Conservation (phyloP, 2,329 filamentous ascomycete genomes). For the Trichoderma sp. region DNA sequence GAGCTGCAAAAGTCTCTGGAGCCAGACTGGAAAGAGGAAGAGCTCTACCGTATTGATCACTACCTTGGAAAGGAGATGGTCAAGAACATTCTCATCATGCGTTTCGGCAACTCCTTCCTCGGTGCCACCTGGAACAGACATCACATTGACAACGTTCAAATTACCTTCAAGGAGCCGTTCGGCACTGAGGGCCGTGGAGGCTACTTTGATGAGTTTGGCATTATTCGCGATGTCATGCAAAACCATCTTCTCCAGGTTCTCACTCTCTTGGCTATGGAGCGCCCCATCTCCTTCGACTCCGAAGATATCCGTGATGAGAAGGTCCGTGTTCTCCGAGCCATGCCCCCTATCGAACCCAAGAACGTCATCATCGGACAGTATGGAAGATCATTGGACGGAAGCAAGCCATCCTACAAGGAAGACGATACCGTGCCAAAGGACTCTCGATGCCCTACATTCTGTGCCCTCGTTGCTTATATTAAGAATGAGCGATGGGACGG, state of each 20-base stretch:
- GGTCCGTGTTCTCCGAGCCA: constrained; percentile 90
- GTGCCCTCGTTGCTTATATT: constrained; percentile 95
- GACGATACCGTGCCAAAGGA: constrained; percentile 98
- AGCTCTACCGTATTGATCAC: constrained; percentile 98
- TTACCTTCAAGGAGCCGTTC: constrained; percentile 99
- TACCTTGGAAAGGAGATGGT: constrained; percentile 99
- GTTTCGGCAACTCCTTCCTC: constrained; percentile 98
- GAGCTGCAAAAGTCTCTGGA: constrained; percentile 93
- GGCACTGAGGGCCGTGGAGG: constrained; percentile 96
- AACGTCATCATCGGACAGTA: constrained; percentile 99
- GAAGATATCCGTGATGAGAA: constrained; percentile 99
- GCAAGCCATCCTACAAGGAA: constrained; percentile 97
- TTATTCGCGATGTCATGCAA: constrained; percentile 99
- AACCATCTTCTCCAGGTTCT: constrained; percentile 97
- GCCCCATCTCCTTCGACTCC: constrained; percentile 95
- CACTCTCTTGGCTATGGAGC: constrained; percentile 96
- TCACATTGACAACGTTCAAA: constrained; percentile 99
- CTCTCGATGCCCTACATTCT: constrained; percentile 97
- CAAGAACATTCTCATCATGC: constrained; percentile 97
- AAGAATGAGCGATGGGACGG: constrained; percentile 99
- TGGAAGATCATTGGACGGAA: constrained; percentile 91
- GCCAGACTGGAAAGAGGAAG: constrained; percentile 98
- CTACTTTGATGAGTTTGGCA: constrained; percentile 99
- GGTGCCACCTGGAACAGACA: constrained; percentile 98
- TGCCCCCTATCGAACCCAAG: constrained; percentile 95